Base-by-base conservation (phyloP, 352 stramenopile genomes). In the Phytophthora sp. region DNA sequence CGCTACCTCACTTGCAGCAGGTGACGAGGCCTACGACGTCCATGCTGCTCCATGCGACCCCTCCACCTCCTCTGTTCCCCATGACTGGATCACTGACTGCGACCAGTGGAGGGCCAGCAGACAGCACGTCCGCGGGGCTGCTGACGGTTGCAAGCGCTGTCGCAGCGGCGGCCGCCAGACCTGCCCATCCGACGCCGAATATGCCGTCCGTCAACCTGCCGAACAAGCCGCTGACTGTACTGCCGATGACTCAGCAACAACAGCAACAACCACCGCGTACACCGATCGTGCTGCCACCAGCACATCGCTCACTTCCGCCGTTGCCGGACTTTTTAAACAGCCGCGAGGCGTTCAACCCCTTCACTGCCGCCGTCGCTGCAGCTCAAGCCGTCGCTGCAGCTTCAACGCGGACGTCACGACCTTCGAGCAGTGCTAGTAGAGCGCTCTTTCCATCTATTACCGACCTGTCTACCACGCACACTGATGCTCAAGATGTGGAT, bases 251-350 rank as follows among this genome's bases (percentile, higher is more conserved):
- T 15, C 53, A 57, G 26, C 31, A 57, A 26, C 55, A 65, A 26
- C 55, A 65, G 36, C 47, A 55, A 27, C 23, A 55, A 3, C 66
- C 63, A 30, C 64, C 79, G 13, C 55, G 87, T 15, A 84, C 79
- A 18, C 82, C 81, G 2, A 80, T 92, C 20, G 83, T 82, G 45
- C 58, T 84, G 7, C 76, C 79, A 36, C 79, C 79, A 53, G 74
- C 71, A 24, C 71, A 82, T 53, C 82, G 80, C 2, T 82, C 80
- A 7, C 74, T 89, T 13, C 80, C 80, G 0, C 77, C 76, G 9
- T 63, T 91, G 4, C 84, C 82, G 0, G 80, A 90, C n/a, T 89
- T 91, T 33, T 69, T 91, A 11, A 87, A 79, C 13, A 84, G 60
- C 27, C 74, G 82, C 35, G 82, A 93, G 51, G 73, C 79, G 1